Evolutionary conservation across 208 protist genomes (phyloP).

Genomic region (Wallacemonas sp.): DNA sequence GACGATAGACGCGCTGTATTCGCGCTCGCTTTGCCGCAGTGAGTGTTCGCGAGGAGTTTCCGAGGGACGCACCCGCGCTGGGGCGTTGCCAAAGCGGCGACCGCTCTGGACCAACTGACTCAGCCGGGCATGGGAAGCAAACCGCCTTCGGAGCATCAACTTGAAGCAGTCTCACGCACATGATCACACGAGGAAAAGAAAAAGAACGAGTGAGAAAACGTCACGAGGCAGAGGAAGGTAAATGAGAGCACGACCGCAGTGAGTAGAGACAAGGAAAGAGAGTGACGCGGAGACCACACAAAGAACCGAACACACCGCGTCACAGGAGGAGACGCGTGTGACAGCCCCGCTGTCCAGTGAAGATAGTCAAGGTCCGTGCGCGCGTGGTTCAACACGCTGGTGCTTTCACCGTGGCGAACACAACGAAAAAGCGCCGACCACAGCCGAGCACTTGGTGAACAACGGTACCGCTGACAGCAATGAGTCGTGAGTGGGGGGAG

Average conservation of each 20-base stretch:
- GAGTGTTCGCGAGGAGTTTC: slow-evolving; percentile 35
- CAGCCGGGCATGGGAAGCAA: neutral
- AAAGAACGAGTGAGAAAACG: no score
- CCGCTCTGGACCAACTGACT: neutral
- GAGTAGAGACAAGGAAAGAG: neutral
- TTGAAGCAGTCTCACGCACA: no score
- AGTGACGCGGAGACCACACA: slow-evolving; percentile 11
- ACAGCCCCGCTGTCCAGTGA: neutral
- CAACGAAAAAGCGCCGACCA: no score
- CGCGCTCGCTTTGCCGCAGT: slow-evolving; percentile 45
- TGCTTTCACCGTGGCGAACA: no score
- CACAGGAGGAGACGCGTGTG: neutral
- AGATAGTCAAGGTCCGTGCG: neutral
- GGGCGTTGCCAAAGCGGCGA: slow-evolving; percentile 52
- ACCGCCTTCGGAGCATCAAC: no score
- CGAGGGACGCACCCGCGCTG: slow-evolving; percentile 43
- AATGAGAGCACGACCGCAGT: neutral
- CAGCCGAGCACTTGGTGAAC: no score
- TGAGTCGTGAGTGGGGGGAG: no score
- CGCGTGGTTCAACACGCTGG: no score
- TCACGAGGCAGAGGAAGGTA: no score
- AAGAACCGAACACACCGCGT: no score
- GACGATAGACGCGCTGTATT: slow-evolving; percentile 44
- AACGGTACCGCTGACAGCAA: no score
- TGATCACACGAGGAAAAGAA: no score